These are phyloP conservation scores for Auricularia cornea DNA, from an alignment of 768 basidiomycete species.

Conservation along the genomic window DNA sequence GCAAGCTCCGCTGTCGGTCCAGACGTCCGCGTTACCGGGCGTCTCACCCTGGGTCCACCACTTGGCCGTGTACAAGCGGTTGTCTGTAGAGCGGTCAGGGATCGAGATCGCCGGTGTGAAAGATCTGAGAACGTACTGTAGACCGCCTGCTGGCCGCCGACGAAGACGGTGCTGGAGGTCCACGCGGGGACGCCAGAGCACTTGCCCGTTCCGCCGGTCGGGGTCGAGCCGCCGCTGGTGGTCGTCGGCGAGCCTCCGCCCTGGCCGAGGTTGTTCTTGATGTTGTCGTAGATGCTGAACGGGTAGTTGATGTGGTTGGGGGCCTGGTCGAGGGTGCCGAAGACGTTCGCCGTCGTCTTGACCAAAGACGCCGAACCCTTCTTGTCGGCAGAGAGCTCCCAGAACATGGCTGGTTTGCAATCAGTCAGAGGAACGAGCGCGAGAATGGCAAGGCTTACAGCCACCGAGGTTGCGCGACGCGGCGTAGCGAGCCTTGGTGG, in stretches of 20 bases:
- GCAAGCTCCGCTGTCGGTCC: background rate
- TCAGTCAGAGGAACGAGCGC: no score
- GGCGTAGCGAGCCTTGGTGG: constrained; percentile 61
- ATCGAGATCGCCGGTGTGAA: constrained; percentile 38
- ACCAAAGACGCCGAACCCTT: constrained; percentile 50
- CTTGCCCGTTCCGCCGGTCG: background rate
- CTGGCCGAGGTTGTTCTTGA: constrained; percentile 18
- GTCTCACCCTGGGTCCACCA: constrained; percentile 58
- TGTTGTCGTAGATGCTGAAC: constrained; percentile 10
- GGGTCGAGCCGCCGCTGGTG: constrained; percentile 19
- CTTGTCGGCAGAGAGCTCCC: constrained; percentile 59
- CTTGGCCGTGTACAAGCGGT: constrained; percentile 39
- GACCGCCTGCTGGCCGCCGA: constrained; percentile 36
- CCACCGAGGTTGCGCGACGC: constrained; percentile 44
- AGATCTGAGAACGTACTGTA: constrained; percentile 35
- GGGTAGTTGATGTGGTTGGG: constrained; percentile 46
- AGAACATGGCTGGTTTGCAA: constrained; percentile 68
- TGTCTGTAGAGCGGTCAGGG: no score
- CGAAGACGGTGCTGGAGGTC: constrained; percentile 39
- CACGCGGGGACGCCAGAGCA: constrained; percentile 41
- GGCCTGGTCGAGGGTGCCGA: constrained; percentile 53
- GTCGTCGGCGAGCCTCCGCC: constrained; percentile 12
- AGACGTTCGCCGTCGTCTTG: constrained; percentile 34
- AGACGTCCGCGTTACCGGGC: constrained; percentile 29
- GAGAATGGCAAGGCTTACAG: constrained; percentile 7